Evolutionary conservation across 2,329 filamentous ascomycete species (phyloP).

Genomic region (Penicillium paneum): DNA sequence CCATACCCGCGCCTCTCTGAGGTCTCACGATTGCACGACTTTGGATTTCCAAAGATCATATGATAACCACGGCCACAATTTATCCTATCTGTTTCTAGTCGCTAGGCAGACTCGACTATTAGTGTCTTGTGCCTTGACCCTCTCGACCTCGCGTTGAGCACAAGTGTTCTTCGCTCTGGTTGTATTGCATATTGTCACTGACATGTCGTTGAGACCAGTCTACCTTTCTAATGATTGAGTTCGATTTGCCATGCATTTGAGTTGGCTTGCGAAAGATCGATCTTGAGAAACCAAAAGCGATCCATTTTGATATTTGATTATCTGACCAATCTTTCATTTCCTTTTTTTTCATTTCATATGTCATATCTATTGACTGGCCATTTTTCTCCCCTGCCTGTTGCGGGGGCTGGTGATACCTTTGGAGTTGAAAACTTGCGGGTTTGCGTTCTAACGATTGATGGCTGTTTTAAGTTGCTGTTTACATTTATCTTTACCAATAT

Average conservation of each 20-base stretch:
- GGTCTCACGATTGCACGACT: conserved; percentile 17
- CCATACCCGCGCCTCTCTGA: conserved; percentile 27
- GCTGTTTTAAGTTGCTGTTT: conserved; percentile 8
- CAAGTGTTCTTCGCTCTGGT: conserved; percentile 2
- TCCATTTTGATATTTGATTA: conserved; percentile 9
- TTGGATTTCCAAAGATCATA: conserved; percentile 21
- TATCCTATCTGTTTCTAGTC: conserved; percentile 18
- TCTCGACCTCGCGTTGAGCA: not conserved
- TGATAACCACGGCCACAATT: conserved; percentile 25
- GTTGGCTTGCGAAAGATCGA: conserved; percentile 14
- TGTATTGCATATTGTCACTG: conserved; percentile 1
- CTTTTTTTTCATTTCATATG: conserved; percentile 3
- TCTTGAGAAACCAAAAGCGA: conserved; percentile 17
- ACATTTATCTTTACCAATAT: conserved; percentile 6
- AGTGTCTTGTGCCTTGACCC: not conserved
- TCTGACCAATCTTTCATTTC: not conserved
- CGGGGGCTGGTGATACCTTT: conserved; percentile 19
- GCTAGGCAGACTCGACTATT: conserved; percentile 21
- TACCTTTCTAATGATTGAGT: not conserved
- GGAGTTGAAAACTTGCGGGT: conserved; percentile 13
- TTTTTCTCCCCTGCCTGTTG: conserved; percentile 4
- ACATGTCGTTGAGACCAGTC: not conserved
- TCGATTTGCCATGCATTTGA: not conserved
- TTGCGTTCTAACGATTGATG: conserved; percentile 13
- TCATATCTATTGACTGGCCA: conserved; percentile 12